These are phyloP conservation scores for Pythium sukuiense DNA, from an alignment of 352 stramenopile genomes.

Conservation along the genomic window DNA sequence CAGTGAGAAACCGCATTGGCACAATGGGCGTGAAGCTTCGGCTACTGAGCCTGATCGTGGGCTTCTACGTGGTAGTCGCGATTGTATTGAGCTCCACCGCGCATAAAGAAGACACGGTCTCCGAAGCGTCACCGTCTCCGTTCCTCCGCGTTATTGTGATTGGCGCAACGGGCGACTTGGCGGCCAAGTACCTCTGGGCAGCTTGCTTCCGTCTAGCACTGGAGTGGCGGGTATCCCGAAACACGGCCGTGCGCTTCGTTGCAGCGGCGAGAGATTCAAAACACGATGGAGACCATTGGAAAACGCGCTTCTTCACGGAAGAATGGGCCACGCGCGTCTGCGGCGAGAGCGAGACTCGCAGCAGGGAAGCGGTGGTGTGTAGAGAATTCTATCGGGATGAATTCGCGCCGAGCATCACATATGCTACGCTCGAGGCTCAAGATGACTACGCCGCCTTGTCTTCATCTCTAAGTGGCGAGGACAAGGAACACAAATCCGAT, in stretches of 20 bases:
- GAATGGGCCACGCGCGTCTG: slow-evolving; percentile 38
- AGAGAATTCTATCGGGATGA: slow-evolving; percentile 31
- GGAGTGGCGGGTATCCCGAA: slow-evolving; percentile 16
- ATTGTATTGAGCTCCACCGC: not conserved
- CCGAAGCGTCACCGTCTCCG: not conserved
- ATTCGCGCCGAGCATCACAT: slow-evolving; percentile 46
- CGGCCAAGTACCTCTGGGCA: slow-evolving; percentile 84
- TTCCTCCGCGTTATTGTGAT: slow-evolving; percentile 53
- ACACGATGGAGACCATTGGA: slow-evolving; percentile 35
- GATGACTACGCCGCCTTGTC: slow-evolving; percentile 36
- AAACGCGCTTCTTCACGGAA: slow-evolving; percentile 33
- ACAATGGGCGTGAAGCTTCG: not conserved
- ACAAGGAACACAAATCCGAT: not conserved
- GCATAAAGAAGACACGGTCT: not conserved
- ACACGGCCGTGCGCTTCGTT: slow-evolving; percentile 34
- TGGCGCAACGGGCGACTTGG: slow-evolving; percentile 76
- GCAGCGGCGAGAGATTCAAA: slow-evolving; percentile 43
- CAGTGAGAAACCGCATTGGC: not conserved
- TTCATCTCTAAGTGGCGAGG: not conserved
- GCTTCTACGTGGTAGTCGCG: not conserved
- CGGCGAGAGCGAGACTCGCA: slow-evolving; percentile 8
- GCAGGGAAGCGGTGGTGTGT: slow-evolving; percentile 20
- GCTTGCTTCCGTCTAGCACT: slow-evolving; percentile 62
- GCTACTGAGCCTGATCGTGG: not conserved
- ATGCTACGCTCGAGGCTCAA: slow-evolving; percentile 40